phyloP scores from a whole-genome alignment of 352 stramenopile species.

The Globisporangium takayamanum region DNA sequence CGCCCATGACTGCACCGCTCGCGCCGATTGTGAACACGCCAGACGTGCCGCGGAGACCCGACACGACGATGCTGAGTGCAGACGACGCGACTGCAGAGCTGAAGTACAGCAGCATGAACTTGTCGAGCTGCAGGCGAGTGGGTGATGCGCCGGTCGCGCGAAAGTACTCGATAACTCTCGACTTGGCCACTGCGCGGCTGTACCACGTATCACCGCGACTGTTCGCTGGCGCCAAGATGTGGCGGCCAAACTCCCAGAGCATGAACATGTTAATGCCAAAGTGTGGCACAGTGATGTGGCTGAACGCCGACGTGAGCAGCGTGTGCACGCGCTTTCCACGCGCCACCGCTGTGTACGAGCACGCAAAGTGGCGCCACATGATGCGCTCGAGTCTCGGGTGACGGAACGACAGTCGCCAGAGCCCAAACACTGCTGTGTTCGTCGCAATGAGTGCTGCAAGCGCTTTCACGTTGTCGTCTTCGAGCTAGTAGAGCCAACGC shows the following conservation, averaged over 20 bases:
- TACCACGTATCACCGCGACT: conserved; percentile 39
- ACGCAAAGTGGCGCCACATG: conserved; percentile 83
- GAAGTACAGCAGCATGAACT: conserved; percentile 67
- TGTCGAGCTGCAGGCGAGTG: conserved; percentile 39
- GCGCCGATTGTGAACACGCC: conserved; percentile 74
- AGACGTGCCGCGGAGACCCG: conserved; percentile 49
- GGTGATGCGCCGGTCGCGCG: conserved; percentile 21
- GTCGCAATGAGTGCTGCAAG: conserved; percentile 53
- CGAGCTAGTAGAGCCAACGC: conserved; percentile 18
- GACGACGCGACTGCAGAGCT: conserved; percentile 68
- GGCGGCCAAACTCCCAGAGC: conserved; percentile 78
- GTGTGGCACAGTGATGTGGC: conserved; percentile 75
- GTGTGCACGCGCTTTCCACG: conserved; percentile 63
- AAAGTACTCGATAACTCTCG: conserved; percentile 35
- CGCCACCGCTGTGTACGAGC: conserved; percentile 70
- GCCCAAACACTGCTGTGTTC: conserved; percentile 64
- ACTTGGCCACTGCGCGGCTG: conserved; percentile 41
- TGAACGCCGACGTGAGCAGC: conserved; percentile 74
- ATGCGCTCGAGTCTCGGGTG: conserved; percentile 43
- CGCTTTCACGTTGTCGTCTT: conserved; percentile 59
- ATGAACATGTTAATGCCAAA: conserved; percentile 88
- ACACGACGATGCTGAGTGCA: conserved; percentile 55
- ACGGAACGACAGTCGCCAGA: conserved; percentile 64
- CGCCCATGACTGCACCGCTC: conserved; percentile 71
- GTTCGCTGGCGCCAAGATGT: conserved; percentile 55